Conservation (phyloP, 1,139 yeast species). For the Meyerozyma carpophila region DNA sequence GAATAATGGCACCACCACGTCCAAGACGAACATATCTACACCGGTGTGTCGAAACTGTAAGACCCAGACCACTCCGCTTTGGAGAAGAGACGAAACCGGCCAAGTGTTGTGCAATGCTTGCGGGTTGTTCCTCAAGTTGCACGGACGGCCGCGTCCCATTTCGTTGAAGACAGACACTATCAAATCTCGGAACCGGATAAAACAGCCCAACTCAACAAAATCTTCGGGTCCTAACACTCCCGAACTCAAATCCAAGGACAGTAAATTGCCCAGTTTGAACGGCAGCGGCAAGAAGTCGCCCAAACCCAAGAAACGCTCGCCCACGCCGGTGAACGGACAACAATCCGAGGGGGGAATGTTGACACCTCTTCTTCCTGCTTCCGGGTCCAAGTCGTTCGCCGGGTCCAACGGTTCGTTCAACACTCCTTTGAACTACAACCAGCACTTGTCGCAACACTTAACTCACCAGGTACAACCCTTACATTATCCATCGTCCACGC, state of each 20-base stretch:
- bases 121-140: slow-evolving; percentile 84
- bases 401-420: not conserved
- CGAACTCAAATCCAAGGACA: slow-evolving; percentile 38
- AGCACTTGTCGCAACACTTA: slow-evolving; percentile 19
- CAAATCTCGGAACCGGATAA: slow-evolving; percentile 80
- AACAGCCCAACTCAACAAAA: slow-evolving; percentile 34
- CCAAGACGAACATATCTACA: slow-evolving; percentile 47
- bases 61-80: slow-evolving; percentile 88
- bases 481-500: slow-evolving; percentile 65
- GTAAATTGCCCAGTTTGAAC: slow-evolving; percentile 7
- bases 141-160: slow-evolving; percentile 89
- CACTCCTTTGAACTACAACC: slow-evolving; percentile 17
- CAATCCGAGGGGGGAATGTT: slow-evolving; percentile 6
- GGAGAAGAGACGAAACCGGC: slow-evolving; percentile 94
- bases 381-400: slow-evolving; percentile 4
- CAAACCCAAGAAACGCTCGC: slow-evolving; percentile 19
- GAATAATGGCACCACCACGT: slow-evolving; percentile 40
- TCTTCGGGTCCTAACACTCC: slow-evolving; percentile 40
- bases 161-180: slow-evolving; percentile 88
- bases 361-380: slow-evolving; percentile 29
- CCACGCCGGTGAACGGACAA: slow-evolving; percentile 7
- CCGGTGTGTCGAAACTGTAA: slow-evolving; percentile 88
- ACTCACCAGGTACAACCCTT: slow-evolving; percentile 47
- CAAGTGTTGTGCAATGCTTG: slow-evolving; percentile 94
- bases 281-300: slow-evolving; percentile 26